Conservation (phyloP, 495 filamentous ascomycete genomes). For the Glarea lozoyensis region DNA sequence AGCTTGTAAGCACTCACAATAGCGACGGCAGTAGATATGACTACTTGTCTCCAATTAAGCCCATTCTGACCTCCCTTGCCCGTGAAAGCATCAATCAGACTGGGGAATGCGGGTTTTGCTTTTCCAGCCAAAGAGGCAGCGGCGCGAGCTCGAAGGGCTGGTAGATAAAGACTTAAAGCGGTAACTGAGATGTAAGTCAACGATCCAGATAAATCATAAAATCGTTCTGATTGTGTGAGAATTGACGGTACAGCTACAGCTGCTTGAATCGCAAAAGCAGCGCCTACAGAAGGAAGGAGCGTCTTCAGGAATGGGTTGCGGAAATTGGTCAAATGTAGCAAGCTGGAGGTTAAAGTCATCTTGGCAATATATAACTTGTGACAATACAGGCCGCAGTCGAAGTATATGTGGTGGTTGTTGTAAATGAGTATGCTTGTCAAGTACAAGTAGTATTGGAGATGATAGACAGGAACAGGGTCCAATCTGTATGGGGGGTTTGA, state of each 20-base stretch:
- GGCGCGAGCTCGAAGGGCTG: slow-evolving; percentile 40
- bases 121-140: slow-evolving; percentile 28
- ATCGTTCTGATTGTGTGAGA: slow-evolving; percentile 44
- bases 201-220: slow-evolving; percentile 57
- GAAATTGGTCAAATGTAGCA: slow-evolving; percentile 50
- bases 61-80: slow-evolving; percentile 24
- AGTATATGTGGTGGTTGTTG: no score
- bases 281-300: slow-evolving; percentile 45
- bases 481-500: no score
- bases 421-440: no score
- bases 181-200: slow-evolving; percentile 52
- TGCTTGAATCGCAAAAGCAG: slow-evolving; percentile 46
- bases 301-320: slow-evolving; percentile 49
- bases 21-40: slow-evolving; percentile 43
- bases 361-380: slow-evolving; percentile 1
- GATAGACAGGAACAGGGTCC: no score
- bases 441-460: no score
- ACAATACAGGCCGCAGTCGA: no score
- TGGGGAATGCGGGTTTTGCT: slow-evolving; percentile 37
- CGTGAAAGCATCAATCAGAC: slow-evolving; percentile 29
- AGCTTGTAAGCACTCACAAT: slow-evolving; percentile 14
- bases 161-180: slow-evolving; percentile 47
- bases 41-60: slow-evolving; percentile 55
- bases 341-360: slow-evolving; percentile 38
- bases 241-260: slow-evolving; percentile 52